A percentile compares a stretch with the other conserved stretches of the same genome.
Evolutionary conservation across 2,329 filamentous ascomycete species (phyloP).

Genomic region (Xylariaceae sp.): DNA sequence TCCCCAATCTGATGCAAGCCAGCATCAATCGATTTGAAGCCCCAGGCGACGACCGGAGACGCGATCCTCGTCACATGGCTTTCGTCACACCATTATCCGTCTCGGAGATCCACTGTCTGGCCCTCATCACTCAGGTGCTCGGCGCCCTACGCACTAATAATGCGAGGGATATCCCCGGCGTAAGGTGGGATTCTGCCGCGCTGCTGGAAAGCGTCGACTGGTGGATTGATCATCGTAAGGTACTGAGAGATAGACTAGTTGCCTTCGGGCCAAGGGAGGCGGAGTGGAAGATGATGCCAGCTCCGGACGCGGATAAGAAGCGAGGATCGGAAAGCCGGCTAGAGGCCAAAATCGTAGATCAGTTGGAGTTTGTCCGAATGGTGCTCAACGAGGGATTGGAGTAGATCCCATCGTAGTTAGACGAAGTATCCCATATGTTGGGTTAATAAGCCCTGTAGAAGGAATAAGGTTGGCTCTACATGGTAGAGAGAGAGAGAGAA

Average conservation of each 20-base stretch:
- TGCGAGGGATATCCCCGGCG: constrained; percentile 65
- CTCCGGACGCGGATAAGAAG: constrained; percentile 33
- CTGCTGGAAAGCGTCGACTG: constrained; percentile 81
- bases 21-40: constrained; percentile 69
- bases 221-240: constrained; percentile 65
- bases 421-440: not conserved
- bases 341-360: constrained; percentile 69
- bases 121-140: constrained; percentile 70
- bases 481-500: constrained; percentile 1
- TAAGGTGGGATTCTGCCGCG: constrained; percentile 69
- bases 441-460: not conserved
- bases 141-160: constrained; percentile 61
- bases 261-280: constrained; percentile 69
- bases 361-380: constrained; percentile 59
- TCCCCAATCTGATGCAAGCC: constrained; percentile 70
- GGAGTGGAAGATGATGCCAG: constrained; percentile 49
- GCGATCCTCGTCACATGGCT: constrained; percentile 41
- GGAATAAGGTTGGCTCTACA: not conserved
- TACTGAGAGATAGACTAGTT: constrained; percentile 68
- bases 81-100: constrained; percentile 69
- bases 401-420: constrained; percentile 13
- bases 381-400: constrained; percentile 53
- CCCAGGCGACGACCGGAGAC: constrained; percentile 51
- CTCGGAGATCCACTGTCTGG: constrained; percentile 73
- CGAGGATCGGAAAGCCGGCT: constrained; percentile 58